Evolutionary conservation across 108 stramenopile species (phyloP).

Genomic region (Skeletonema menzelii): DNA sequence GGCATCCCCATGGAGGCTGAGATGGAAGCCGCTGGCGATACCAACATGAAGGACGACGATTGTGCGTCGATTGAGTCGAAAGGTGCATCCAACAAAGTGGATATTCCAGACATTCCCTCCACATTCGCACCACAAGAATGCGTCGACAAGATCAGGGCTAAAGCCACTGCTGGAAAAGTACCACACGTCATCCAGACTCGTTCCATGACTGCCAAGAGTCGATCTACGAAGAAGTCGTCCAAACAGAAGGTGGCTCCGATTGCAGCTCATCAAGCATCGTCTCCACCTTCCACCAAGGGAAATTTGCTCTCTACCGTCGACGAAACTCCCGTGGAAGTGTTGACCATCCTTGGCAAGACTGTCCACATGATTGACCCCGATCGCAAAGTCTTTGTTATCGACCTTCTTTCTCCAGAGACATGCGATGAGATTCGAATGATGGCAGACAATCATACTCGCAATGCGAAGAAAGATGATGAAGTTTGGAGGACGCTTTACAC

Average conservation of each 20-base stretch:
- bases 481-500: conserved; percentile 61
- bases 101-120: conserved; percentile 16
- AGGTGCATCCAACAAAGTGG: neutral
- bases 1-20: neutral
- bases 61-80: neutral
- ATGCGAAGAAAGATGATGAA: conserved; percentile 7
- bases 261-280: conserved; percentile 20
- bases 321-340: conserved; percentile 5
- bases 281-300: conserved; percentile 3
- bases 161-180: neutral
- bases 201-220: conserved; percentile 16
- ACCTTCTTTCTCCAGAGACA: conserved; percentile 49
- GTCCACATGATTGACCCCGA: conserved; percentile 46
- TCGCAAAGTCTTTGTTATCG: conserved; percentile 51
- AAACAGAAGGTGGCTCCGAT: neutral
- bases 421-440: conserved; percentile 49
- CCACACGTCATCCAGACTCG: neutral
- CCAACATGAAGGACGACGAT: conserved; percentile 6
- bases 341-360: conserved; percentile 39
- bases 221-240: neutral
- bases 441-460: conserved; percentile 47
- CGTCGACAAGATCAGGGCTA: conserved; percentile 26
- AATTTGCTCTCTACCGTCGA: conserved; percentile 2
- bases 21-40: neutral
- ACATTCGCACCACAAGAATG: conserved; percentile 36